These are phyloP conservation scores for Moricandia arvensis DNA, from an alignment of 345 rosid species.

Conservation along the genomic window DNA sequence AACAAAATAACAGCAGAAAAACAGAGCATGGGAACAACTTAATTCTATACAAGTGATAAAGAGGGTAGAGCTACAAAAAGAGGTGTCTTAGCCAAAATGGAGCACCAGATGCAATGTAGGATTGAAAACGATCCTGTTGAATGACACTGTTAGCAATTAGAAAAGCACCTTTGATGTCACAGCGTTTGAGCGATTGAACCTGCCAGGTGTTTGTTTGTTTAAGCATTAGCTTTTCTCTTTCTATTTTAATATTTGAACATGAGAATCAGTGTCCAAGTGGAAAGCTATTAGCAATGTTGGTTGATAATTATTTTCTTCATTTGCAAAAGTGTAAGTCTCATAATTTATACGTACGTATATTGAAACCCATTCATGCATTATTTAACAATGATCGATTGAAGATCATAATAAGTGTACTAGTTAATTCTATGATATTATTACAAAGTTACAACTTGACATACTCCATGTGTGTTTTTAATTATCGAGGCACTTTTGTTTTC, in stretches of 20 bases:
- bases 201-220: not conserved
- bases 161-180: no score
- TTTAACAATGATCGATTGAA: conserved; percentile 29
- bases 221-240: not conserved
- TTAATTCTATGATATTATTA: conserved; percentile 18
- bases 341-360: not conserved
- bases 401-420: conserved; percentile 16
- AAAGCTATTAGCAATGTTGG: conserved; percentile 37
- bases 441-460: conserved; percentile 30
- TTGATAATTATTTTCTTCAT: conserved; percentile 20
- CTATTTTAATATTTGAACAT: conserved; percentile 21
- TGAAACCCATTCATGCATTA: conserved; percentile 28
- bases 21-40: no score
- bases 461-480: conserved; percentile 33
- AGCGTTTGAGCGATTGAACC: no score
- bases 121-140: no score
- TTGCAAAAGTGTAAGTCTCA: conserved; percentile 8
- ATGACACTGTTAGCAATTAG: no score
- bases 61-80: no score
- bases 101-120: no score
- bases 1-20: no score
- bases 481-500: conserved; percentile 35
- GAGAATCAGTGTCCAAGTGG: conserved; percentile 42
- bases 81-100: no score
- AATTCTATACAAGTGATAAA: no score